Percentiles rank a stretch among this genome's conserved stretches.
These are phyloP conservation scores for Francoa sonchifolia DNA, from an alignment of 441 rosid species.

Conservation along the genomic window DNA sequence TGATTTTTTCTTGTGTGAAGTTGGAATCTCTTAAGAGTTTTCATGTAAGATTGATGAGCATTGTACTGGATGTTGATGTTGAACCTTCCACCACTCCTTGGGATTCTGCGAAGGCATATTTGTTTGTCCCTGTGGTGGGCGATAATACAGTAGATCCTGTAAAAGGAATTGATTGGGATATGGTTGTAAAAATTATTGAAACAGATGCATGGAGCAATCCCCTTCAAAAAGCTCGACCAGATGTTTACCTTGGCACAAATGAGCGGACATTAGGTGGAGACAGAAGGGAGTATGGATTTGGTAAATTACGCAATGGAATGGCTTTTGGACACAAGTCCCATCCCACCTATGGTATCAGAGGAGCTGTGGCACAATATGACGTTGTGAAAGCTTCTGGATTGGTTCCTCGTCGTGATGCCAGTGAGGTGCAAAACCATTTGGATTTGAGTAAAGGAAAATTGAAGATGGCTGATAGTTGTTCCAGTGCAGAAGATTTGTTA, in stretches of 20 bases:
- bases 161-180: conserved; percentile 77
- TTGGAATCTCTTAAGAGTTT: conserved; percentile 84
- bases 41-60: conserved; percentile 98
- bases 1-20: conserved; percentile 36
- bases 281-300: conserved; percentile 97
- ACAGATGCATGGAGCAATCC: conserved; percentile 87
- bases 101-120: conserved; percentile 98
- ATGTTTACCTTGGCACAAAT: conserved; percentile 95
- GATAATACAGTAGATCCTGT: conserved; percentile 56
- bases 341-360: conserved; percentile 98
- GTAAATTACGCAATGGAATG: conserved; percentile 86
- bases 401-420: conserved; percentile 51
- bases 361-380: conserved; percentile 93
- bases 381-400: conserved; percentile 91
- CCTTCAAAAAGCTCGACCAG: conserved; percentile 97
- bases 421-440: conserved; percentile 23
- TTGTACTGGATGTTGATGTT: conserved; percentile 98
- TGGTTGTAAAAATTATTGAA: conserved; percentile 47
- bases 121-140: conserved; percentile 89
- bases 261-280: conserved; percentile 99
- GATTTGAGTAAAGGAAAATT: conserved; percentile 45
- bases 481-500: conserved; percentile 42
- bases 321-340: conserved; percentile 83
- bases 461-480: conserved; percentile 75
- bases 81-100: conserved; percentile 99